Conservation (phyloP, 2,329 filamentous ascomycete species). For the Beauveria bassiana region DNA sequence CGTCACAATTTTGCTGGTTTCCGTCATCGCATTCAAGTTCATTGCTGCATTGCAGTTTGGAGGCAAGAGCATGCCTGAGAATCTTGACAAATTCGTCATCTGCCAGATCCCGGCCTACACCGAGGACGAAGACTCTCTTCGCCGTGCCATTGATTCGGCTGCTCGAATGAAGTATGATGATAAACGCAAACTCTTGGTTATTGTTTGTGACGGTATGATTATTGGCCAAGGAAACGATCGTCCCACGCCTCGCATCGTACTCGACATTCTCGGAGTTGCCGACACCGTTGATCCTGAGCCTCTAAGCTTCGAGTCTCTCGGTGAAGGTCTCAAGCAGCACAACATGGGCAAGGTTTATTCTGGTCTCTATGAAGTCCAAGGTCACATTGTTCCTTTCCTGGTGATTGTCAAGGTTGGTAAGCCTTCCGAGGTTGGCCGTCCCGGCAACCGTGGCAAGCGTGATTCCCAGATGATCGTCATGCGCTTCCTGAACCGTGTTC, state of each 20-base stretch:
- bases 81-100: conserved; percentile 97
- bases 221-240: conserved; percentile 97
- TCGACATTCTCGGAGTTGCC: conserved; percentile 93
- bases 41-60: conserved; percentile 92
- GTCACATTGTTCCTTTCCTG: conserved; percentile 95
- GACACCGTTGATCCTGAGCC: conserved; percentile 92
- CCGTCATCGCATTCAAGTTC: conserved; percentile 92
- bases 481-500: conserved; percentile 97
- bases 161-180: conserved; percentile 96
- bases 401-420: conserved; percentile 97
- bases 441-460: conserved; percentile 97
- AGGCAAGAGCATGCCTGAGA: conserved; percentile 83
- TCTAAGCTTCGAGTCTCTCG: conserved; percentile 91
- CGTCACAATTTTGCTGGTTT: conserved; percentile 71
- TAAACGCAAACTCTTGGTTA: conserved; percentile 88
- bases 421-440: conserved; percentile 87
- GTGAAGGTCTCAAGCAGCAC: conserved; percentile 93
- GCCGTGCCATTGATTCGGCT: conserved; percentile 92
- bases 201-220: conserved; percentile 98
- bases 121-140: conserved; percentile 94
- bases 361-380: conserved; percentile 93
- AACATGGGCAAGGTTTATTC: conserved; percentile 99
- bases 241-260: conserved; percentile 87
- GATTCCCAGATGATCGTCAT: conserved; percentile 98
- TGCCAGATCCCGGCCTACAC: conserved; percentile 97